phyloP scores from a whole-genome alignment of 345 rosid species.

The Melaleuca quinquenervia region DNA sequence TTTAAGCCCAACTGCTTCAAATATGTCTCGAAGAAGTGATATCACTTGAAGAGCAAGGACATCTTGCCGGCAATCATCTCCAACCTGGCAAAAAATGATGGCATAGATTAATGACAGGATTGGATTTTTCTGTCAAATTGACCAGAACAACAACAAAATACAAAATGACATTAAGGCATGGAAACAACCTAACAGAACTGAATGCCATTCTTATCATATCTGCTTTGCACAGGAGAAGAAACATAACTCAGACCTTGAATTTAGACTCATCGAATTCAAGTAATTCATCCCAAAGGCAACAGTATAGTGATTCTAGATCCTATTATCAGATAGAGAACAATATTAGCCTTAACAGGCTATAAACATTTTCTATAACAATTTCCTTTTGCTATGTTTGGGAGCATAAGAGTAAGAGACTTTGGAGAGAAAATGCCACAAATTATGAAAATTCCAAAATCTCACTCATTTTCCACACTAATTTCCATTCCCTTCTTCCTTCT shows the following conservation, averaged over 20 bases:
- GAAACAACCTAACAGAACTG: not conserved
- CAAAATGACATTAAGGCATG: not conserved
- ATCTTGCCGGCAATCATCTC: constrained; percentile 99
- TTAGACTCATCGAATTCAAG: not conserved
- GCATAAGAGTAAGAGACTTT: not conserved
- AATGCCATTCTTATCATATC: not conserved
- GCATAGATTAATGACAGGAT: not conserved
- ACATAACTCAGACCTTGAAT: not conserved
- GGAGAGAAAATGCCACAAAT: not conserved
- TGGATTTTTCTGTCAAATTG: not conserved
- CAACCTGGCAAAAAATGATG: constrained; percentile 50
- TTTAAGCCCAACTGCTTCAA: constrained; percentile 77
- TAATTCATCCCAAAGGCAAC: not conserved
- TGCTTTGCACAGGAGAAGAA: not conserved
- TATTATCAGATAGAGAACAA: not conserved
- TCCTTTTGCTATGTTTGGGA: not conserved
- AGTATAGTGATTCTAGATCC: not conserved
- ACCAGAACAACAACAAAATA: not conserved
- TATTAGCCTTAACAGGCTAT: not conserved
- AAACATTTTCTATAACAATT: no score
- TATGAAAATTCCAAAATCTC: not conserved
- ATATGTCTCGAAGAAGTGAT: constrained; percentile 84
- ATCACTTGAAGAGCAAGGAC: constrained; percentile 99
- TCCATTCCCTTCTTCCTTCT: not conserved
- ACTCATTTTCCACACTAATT: no score